These are phyloP conservation scores for Tanacetum coccineum DNA, from an alignment of 129 eudicot genomes.

Conservation along the genomic window DNA sequence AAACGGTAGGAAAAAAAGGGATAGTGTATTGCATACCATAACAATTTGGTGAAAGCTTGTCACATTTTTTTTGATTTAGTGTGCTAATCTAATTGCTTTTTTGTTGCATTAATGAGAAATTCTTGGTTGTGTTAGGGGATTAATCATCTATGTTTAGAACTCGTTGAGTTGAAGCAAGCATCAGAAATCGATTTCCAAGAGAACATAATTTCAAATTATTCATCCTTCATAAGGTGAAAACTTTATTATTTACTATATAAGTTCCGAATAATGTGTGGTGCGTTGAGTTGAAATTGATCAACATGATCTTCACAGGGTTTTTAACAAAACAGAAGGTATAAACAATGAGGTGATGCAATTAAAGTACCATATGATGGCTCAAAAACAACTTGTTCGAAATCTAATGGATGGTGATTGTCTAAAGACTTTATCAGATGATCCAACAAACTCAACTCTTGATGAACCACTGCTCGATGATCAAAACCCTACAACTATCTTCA, in stretches of 20 bases:
- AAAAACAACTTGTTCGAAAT: constrained; percentile 43
- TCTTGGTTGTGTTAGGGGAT: constrained; percentile 48
- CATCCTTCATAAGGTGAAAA: constrained; percentile 62
- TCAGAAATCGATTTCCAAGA: constrained; percentile 70
- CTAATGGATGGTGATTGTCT: constrained; percentile 29
- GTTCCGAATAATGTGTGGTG: constrained; percentile 1
- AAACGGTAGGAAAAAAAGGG: too few species aligned
- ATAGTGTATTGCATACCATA: too few species aligned
- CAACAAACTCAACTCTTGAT: constrained; percentile 27
- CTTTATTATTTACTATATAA: not conserved
- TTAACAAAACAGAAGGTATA: constrained; percentile 50
- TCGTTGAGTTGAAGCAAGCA: constrained; percentile 64
- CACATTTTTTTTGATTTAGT: not conserved
- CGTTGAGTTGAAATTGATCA: not conserved
- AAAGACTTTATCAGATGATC: constrained; percentile 33
- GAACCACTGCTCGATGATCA: constrained; percentile 26
- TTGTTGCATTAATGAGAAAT: constrained; percentile 11
- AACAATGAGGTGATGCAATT: constrained; percentile 52
- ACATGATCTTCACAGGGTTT: constrained; percentile 44
- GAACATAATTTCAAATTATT: constrained; percentile 49
- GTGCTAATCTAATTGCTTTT: not conserved
- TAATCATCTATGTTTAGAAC: constrained; percentile 65
- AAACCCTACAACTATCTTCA: constrained; percentile 33
- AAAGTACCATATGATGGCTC: constrained; percentile 52
- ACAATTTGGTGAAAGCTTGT: too few species aligned